Conservation (phyloP, 495 filamentous ascomycete genomes). For the Tuber calosporum region DNA sequence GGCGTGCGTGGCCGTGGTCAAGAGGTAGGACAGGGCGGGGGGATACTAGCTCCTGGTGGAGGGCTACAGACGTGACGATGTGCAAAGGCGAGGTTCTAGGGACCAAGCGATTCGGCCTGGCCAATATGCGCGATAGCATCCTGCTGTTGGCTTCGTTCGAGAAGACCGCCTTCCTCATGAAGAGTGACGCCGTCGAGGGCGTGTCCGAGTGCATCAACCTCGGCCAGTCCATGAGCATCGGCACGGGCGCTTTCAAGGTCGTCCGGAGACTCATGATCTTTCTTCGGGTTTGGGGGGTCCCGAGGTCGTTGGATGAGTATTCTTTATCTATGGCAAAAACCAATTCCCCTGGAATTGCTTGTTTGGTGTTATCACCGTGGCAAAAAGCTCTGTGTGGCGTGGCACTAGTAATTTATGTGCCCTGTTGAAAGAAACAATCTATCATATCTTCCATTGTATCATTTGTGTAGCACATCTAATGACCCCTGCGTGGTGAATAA, state of each 20-base stretch:
- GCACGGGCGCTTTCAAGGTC: slow-evolving; percentile 86
- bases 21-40: slow-evolving; percentile 54
- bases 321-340: background rate
- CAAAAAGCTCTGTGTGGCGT: background rate
- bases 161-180: slow-evolving; percentile 88
- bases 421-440: background rate
- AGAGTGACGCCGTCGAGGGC: slow-evolving; percentile 79
- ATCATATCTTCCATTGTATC: background rate
- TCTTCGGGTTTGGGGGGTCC: background rate
- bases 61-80: slow-evolving; percentile 98
- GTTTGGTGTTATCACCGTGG: background rate
- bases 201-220: slow-evolving; percentile 98
- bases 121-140: slow-evolving; percentile 93
- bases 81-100: slow-evolving; percentile 97
- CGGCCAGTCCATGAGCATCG: slow-evolving; percentile 83
- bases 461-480: background rate
- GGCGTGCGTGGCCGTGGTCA: slow-evolving; percentile 78
- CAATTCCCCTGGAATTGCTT: background rate
- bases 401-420: background rate
- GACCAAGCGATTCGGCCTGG: slow-evolving; percentile 90
- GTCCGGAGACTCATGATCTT: slow-evolving; percentile 60
- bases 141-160: slow-evolving; percentile 94
- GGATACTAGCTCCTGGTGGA: slow-evolving; percentile 73
- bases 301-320: background rate
- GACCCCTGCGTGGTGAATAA: background rate